Conservation (phyloP, 176 grass and related monocot species). For the Panicum miliaceum region DNA sequence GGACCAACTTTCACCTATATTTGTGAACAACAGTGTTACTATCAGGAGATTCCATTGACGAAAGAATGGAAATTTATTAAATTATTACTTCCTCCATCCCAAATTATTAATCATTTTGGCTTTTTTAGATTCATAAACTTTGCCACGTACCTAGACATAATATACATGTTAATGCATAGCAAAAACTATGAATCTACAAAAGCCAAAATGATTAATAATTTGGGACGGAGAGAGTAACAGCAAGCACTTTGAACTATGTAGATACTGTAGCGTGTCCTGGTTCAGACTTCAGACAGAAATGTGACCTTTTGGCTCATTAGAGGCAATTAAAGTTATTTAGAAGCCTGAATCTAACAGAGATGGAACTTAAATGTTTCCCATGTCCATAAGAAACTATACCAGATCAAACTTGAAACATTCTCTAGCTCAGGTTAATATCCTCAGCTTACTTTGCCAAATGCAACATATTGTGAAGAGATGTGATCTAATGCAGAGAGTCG, state of each 20-base stretch:
- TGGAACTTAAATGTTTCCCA: background rate
- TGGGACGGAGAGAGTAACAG: too few relatives aligned
- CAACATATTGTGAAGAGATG: background rate
- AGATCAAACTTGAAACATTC: background rate
- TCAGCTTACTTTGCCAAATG: slow-evolving; percentile 7
- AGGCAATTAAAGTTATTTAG: too few relatives aligned
- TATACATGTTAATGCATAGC: too few relatives aligned
- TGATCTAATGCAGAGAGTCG: too few relatives aligned
- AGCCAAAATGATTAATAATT: too few relatives aligned
- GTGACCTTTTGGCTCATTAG: background rate
- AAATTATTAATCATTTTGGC: too few relatives aligned
- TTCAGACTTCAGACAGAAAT: slow-evolving; percentile 17
- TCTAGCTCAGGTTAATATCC: background rate
- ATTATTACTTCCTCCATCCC: too few relatives aligned
- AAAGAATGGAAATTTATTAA: background rate
- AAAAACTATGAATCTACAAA: too few relatives aligned
- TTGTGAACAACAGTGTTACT: background rate
- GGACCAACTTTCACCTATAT: slow-evolving; percentile 83
- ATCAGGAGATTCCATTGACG: background rate
- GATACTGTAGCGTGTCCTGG: background rate
- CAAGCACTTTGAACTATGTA: background rate
- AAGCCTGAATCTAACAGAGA: background rate
- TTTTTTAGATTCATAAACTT: too few relatives aligned
- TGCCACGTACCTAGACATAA: too few relatives aligned
- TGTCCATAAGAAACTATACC: background rate